phyloP scores from a whole-genome alignment of 2,329 filamentous ascomycete species.

The Paecilomyces dactylethromorphus region DNA sequence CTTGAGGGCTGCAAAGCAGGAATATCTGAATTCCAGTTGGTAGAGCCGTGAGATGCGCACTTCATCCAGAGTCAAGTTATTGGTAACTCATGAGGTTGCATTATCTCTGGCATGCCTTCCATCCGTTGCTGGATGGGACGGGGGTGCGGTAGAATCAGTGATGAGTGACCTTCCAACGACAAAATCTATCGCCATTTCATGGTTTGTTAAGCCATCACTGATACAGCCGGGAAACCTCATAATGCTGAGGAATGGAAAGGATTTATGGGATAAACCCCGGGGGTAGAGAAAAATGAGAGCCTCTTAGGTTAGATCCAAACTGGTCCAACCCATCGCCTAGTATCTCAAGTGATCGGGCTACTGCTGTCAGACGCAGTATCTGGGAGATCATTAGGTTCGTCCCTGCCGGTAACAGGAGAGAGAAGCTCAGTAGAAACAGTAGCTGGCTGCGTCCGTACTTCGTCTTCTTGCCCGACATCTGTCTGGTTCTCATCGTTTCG shows the following conservation, averaged over 20 bases:
- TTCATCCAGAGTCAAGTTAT: neutral
- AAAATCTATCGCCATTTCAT: neutral
- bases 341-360: neutral
- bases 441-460: slow-evolving; percentile 13
- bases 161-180: neutral
- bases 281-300: neutral
- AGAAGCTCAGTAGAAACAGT: slow-evolving; percentile 22
- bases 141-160: neutral
- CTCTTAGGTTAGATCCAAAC: neutral
- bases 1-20: neutral
- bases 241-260: neutral
- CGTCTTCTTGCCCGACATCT: slow-evolving; percentile 12
- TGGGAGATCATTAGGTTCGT: neutral
- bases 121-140: neutral
- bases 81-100: neutral
- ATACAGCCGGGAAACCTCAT: neutral
- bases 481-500: slow-evolving; percentile 11
- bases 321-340: neutral
- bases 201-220: neutral
- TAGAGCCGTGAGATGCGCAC: neutral
- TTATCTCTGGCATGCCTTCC: neutral
- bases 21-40: neutral
- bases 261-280: neutral
- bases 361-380: slow-evolving; percentile 3
- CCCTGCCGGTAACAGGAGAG: neutral